Evolutionary conservation across 306 rosid species (phyloP), one percentile per base, ranked within the genome.

Genomic region (Gynostemma pentaphyllum): DNA sequence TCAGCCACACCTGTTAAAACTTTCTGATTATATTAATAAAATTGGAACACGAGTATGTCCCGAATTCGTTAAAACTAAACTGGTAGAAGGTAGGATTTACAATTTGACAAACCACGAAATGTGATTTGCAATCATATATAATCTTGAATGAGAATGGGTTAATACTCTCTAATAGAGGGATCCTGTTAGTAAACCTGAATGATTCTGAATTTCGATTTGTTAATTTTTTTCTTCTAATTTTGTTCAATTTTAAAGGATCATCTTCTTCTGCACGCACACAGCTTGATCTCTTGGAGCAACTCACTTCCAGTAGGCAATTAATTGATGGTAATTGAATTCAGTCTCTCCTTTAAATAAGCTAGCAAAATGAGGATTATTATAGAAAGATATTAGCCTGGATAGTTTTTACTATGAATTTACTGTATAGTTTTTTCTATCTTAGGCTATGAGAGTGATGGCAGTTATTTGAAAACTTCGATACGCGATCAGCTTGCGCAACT

Each of bases 241-340:
- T 2, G 10, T 24, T 12, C 57, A 41, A n/a, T 29, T 15, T 57
- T 37, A 19, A 66, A 91, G 98, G 83, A 67, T 70, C 98, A 27
- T 65, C 80, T 30, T 81, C 96, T 44, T 81, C 99, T 46, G 70
- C 87, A 21, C 95, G 92, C 54, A 51, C 90, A 34, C 96, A 83
- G 78, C 77, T 92, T 68, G 94, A 81, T 82, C 99, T 92, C 70
- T 65, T 92, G 80, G 96, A 88, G 60, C 99, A 88, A 70, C 88
- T 92, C 67, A 76, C 99, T 37, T 84, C 95, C 11, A 72, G 90
- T 42, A 78, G 81, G 73, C 76, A 89, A 68, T 64, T 85, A 1
- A 56, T 39, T 53, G 82, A 34, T 70, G 84, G 96, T 88, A 86
- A 41, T 84, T 55, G 46, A 54, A 5, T 29, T 42, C 37, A 45